A percentile compares a stretch with the other conserved stretches of the same genome.
Conservation (phyloP, 2,329 filamentous ascomycete species). For the Orbilia ellipsospora region DNA sequence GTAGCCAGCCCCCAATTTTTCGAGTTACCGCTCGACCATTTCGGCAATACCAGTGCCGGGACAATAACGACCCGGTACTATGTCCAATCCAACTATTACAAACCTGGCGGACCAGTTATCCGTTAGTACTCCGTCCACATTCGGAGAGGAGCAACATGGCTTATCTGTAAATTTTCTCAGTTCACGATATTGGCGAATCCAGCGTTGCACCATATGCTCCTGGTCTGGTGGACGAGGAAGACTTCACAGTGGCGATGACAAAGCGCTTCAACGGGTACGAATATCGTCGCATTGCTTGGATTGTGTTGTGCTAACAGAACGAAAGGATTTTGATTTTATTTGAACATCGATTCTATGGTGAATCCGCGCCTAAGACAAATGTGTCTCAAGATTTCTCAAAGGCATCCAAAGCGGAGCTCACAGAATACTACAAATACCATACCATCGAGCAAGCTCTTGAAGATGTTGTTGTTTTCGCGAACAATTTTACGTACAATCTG, state of each 20-base stretch:
- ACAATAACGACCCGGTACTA: constrained; percentile 57
- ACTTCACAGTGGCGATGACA: constrained; percentile 56
- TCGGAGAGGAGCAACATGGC: too few species aligned
- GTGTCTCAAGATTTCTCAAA: constrained; percentile 12
- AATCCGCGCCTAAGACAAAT: constrained; percentile 61
- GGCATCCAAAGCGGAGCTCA: constrained; percentile 59
- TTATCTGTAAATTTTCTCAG: constrained; percentile 27
- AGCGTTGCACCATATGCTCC: constrained; percentile 37
- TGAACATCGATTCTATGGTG: constrained; percentile 62
- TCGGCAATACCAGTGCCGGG: constrained; percentile 56
- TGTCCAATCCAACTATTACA: constrained; percentile 58
- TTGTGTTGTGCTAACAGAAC: constrained; percentile 20
- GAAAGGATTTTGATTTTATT: constrained; percentile 56
- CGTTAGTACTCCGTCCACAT: constrained; percentile 44
- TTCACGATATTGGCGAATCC: constrained; percentile 58
- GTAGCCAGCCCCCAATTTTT: constrained; percentile 41
- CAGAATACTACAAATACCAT: constrained; percentile 61
- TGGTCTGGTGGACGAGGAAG: constrained; percentile 49
- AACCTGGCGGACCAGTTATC: constrained; percentile 58
- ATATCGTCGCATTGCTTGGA: too few species aligned
- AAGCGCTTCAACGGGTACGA: constrained; percentile 55
- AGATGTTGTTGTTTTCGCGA: constrained; percentile 63
- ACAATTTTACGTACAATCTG: constrained; percentile 61
- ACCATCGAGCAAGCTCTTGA: constrained; percentile 64
- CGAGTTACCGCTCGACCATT: constrained; percentile 57